Evolutionary conservation across 2,329 filamentous ascomycete species (phyloP).

Genomic region (Microcera coccophila): DNA sequence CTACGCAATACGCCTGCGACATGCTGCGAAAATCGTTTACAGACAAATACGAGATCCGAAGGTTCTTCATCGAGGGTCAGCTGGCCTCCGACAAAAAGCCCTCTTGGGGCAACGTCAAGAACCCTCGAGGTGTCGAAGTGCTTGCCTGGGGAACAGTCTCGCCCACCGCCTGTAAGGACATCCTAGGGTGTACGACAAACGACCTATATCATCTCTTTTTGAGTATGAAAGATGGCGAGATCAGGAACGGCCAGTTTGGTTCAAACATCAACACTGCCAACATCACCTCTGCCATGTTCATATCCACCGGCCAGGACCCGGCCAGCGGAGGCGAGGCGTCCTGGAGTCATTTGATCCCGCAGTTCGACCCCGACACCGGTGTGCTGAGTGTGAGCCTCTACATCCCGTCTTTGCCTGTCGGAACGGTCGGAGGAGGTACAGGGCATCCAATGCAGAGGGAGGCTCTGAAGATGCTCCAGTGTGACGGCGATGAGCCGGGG

Average conservation of each 20-base stretch:
- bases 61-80: slow-evolving; percentile 8
- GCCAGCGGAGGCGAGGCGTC: slow-evolving; percentile 4
- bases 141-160: slow-evolving; percentile 1
- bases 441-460: slow-evolving; percentile 1
- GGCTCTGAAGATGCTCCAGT: slow-evolving; percentile 1
- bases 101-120: slow-evolving; percentile 6
- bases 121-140: slow-evolving; percentile 1
- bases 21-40: slow-evolving; percentile 2
- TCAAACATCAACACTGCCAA: slow-evolving; percentile 4
- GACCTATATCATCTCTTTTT: background rate
- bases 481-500: background rate
- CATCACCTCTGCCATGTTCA: slow-evolving; percentile 5
- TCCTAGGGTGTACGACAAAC: slow-evolving; percentile 1
- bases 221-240: background rate
- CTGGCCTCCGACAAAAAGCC: slow-evolving; percentile 9
- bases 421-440: slow-evolving; percentile 3
- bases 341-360: slow-evolving; percentile 2
- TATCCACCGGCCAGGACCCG: slow-evolving; percentile 3
- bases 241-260: slow-evolving; percentile 3
- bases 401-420: slow-evolving; percentile 4
- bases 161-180: background rate
- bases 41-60: background rate
- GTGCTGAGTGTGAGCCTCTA: slow-evolving; percentile 1
- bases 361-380: background rate
- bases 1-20: slow-evolving; percentile 4